These are phyloP conservation scores for Acanthochlamys bracteata DNA, from an alignment of 106 monocot genomes.

Conservation along the genomic window DNA sequence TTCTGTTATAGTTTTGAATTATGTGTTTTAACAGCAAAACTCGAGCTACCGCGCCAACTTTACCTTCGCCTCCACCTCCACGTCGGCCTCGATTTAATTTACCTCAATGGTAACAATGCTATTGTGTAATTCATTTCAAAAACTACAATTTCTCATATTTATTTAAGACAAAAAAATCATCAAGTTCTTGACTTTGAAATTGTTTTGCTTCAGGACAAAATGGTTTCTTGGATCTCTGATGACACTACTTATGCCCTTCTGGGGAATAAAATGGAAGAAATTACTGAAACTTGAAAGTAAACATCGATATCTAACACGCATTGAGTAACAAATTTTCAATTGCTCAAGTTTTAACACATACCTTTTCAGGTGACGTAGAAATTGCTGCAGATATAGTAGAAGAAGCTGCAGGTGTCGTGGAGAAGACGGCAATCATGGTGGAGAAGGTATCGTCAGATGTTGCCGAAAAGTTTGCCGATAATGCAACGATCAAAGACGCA, in stretches of 20 bases:
- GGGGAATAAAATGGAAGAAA: constrained; percentile 30
- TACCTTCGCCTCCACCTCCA: neutral
- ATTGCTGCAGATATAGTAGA: constrained; percentile 23
- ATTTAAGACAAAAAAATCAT: neutral
- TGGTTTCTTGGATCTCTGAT: constrained; percentile 29
- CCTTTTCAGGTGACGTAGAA: constrained; percentile 32
- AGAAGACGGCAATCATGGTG: constrained; percentile 27
- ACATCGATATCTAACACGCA: too few relatives aligned
- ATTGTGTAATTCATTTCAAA: neutral
- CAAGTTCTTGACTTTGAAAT: too few relatives aligned
- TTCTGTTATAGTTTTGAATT: too few relatives aligned
- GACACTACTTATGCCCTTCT: constrained; percentile 23
- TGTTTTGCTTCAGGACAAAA: constrained; percentile 31
- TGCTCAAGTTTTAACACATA: too few relatives aligned
- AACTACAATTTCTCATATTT: neutral
- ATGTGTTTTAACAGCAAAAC: too few relatives aligned
- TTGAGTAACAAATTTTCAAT: too few relatives aligned
- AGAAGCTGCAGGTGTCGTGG: constrained; percentile 28
- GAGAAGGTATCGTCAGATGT: constrained; percentile 42
- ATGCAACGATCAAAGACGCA: constrained; percentile 29
- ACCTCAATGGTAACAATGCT: neutral
- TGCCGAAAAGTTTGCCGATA: constrained; percentile 28
- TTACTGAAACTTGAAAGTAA: constrained; percentile 37
- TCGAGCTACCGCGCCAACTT: too few relatives aligned
- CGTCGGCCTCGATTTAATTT: neutral